Conservation (phyloP, 768 basidiomycete genomes). For the Agrocybe praecox region DNA sequence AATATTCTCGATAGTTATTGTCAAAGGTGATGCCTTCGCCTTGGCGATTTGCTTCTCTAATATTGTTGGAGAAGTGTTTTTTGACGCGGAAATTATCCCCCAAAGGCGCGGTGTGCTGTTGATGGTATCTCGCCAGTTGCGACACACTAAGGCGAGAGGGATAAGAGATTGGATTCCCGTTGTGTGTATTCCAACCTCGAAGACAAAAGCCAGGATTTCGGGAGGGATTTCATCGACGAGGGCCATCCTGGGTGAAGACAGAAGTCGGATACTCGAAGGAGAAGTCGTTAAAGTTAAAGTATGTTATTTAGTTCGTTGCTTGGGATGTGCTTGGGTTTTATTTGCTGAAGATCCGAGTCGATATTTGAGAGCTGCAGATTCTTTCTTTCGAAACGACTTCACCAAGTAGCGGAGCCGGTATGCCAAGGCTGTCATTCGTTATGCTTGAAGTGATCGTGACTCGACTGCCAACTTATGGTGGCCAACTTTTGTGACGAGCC, state of each 20-base stretch:
- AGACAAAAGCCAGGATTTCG: conserved; percentile 29
- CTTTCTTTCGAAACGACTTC: no score
- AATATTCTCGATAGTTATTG: conserved; percentile 13
- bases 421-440: no score
- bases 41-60: conserved; percentile 23
- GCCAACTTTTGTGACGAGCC: no score
- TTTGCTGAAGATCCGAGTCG: no score
- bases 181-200: conserved; percentile 29
- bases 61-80: conserved; percentile 1
- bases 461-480: no score
- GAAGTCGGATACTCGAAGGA: no score
- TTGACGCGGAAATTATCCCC: conserved; percentile 28
- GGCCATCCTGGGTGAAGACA: background rate
- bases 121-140: conserved; percentile 26
- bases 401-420: no score
- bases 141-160: conserved; percentile 28
- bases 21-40: conserved; percentile 31
- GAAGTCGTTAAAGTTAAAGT: no score
- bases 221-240: conserved; percentile 27
- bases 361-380: no score
- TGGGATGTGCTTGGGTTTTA: no score
- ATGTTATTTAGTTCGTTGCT: no score
- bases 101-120: conserved; percentile 31
- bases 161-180: conserved; percentile 29
- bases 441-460: no score